A percentile compares a stretch with the other conserved stretches of the same genome.
Conservation (phyloP, 805 yeast genomes). For the Ogataea minuta region DNA sequence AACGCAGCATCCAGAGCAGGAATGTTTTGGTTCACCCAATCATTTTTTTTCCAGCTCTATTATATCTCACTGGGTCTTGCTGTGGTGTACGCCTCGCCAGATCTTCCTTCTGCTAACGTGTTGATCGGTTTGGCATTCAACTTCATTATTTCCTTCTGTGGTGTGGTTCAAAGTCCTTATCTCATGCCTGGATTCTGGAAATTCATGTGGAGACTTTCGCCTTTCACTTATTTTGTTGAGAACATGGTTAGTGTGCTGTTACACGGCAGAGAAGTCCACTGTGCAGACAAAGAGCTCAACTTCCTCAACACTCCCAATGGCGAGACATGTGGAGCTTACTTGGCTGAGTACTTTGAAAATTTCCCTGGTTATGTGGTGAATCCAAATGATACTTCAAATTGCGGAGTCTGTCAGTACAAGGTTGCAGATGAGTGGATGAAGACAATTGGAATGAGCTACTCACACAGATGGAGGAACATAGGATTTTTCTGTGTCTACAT, state of each 20-base stretch:
- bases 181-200: constrained; percentile 82
- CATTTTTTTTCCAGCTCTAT: constrained; percentile 43
- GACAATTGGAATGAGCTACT: constrained; percentile 41
- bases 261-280: constrained; percentile 51
- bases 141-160: constrained; percentile 63
- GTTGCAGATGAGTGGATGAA: constrained; percentile 48
- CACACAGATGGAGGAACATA: constrained; percentile 62
- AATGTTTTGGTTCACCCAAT: constrained; percentile 38
- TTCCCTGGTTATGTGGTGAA: constrained; percentile 57
- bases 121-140: constrained; percentile 54
- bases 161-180: constrained; percentile 57
- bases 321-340: constrained; percentile 60
- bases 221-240: constrained; percentile 67
- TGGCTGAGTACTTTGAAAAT: constrained; percentile 36
- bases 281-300: constrained; percentile 48
- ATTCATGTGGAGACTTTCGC: constrained; percentile 76
- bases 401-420: constrained; percentile 48
- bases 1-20: constrained; percentile 43
- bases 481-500: constrained; percentile 62
- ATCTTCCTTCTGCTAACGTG: constrained; percentile 65
- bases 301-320: constrained; percentile 56
- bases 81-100: constrained; percentile 58
- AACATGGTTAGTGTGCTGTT: constrained; percentile 45
- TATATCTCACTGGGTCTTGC: constrained; percentile 51
- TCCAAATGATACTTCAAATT: constrained; percentile 45